phyloP scores from a whole-genome alignment of 2,329 filamentous ascomycete species.

The Proliferodiscus dingleyae region DNA sequence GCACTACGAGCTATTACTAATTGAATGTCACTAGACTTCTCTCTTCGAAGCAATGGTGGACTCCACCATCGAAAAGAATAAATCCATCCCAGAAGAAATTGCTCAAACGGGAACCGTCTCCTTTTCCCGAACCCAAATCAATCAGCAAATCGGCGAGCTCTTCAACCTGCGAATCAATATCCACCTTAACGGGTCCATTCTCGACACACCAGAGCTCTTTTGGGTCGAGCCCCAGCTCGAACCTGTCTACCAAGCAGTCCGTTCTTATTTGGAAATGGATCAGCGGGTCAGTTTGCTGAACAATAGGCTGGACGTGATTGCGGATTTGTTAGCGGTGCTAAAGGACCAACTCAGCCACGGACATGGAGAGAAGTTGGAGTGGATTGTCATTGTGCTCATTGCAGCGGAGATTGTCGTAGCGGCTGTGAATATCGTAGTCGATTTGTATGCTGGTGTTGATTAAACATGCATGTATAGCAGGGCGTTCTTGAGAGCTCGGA shows the following conservation, averaged over 20 bases:
- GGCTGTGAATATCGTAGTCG: conserved; percentile 90
- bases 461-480: conserved; percentile 28
- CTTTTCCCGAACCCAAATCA: conserved; percentile 83
- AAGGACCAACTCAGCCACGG: conserved; percentile 95
- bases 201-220: conserved; percentile 95
- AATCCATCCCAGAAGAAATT: conserved; percentile 89
- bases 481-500: too few relatives aligned
- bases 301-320: conserved; percentile 87
- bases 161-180: conserved; percentile 98
- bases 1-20: background rate
- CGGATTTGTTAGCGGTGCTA: conserved; percentile 83
- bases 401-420: conserved; percentile 93
- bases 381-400: conserved; percentile 94
- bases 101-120: conserved; percentile 88
- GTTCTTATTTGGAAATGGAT: conserved; percentile 97
- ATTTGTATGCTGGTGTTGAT: conserved; percentile 70
- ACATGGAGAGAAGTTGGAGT: conserved; percentile 83
- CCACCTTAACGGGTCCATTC: conserved; percentile 91
- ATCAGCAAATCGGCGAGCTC: conserved; percentile 98
- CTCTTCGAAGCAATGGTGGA: conserved; percentile 94
- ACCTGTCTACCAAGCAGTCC: conserved; percentile 90
- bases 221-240: conserved; percentile 98
- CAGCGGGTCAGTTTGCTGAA: conserved; percentile 86
- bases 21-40: conserved; percentile 65
- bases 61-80: conserved; percentile 87